Evolutionary conservation across 148 eudicot species (phyloP).

Genomic region (Fagopyrum homotropicum): DNA sequence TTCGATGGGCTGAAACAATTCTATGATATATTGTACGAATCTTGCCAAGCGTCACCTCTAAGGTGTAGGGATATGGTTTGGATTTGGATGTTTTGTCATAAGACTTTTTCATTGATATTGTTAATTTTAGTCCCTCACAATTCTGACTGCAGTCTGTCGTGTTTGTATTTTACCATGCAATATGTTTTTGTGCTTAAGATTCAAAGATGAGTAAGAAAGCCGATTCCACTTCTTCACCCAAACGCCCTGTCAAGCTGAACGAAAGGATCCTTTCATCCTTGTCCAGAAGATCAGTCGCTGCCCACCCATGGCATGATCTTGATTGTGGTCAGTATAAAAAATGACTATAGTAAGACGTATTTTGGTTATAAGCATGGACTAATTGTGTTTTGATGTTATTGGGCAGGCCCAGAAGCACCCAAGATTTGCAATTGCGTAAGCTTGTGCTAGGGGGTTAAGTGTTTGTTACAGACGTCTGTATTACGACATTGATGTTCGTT

Average conservation of each 20-base stretch:
- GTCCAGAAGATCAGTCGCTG: conserved; percentile 63
- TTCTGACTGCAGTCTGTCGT: neutral
- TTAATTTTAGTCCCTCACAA: no score
- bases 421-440: conserved; percentile 53
- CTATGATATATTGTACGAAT: neutral
- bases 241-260: conserved; percentile 25
- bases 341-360: neutral
- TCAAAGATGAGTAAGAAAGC: conserved; percentile 21
- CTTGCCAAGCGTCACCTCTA: neutral
- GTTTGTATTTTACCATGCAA: neutral
- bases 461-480: neutral
- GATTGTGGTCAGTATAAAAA: conserved; percentile 40
- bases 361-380: neutral
- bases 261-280: conserved; percentile 63
- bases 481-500: neutral
- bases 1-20: neutral
- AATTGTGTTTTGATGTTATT: conserved; percentile 4
- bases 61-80: neutral
- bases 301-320: conserved; percentile 89
- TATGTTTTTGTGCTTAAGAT: neutral
- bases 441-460: neutral
- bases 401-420: conserved; percentile 67
- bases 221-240: neutral
- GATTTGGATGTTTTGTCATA: neutral
- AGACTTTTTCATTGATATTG: neutral